phyloP scores from a whole-genome alignment of 2,329 filamentous ascomycete species.

The Ilyonectria sp. region DNA sequence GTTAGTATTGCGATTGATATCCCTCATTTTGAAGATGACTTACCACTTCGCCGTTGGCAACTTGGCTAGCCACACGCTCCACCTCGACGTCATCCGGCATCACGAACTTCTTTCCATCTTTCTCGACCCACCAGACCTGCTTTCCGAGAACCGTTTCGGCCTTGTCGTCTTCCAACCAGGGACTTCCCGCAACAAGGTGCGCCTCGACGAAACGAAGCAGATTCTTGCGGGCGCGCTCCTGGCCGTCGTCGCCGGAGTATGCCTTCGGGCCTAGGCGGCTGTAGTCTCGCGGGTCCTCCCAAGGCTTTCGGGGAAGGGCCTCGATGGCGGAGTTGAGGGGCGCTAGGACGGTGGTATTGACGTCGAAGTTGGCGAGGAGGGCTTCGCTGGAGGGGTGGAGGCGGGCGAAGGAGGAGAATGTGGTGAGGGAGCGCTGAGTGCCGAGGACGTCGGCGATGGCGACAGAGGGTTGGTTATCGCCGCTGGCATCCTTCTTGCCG shows the following conservation, averaged over 20 bases:
- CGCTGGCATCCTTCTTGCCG: slow-evolving; percentile 33
- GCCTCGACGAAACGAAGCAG: slow-evolving; percentile 86
- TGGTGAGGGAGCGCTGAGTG: slow-evolving; percentile 82
- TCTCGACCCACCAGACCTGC: slow-evolving; percentile 87
- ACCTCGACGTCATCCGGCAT: slow-evolving; percentile 88
- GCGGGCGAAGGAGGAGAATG: slow-evolving; percentile 86
- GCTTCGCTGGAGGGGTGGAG: slow-evolving; percentile 78
- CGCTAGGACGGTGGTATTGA: slow-evolving; percentile 88
- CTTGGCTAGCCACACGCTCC: slow-evolving; percentile 79
- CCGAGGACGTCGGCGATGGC: slow-evolving; percentile 89
- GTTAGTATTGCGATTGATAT: slow-evolving; percentile 20
- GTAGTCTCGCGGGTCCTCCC: slow-evolving; percentile 85
- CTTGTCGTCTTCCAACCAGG: slow-evolving; percentile 80
- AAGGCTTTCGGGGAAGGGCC: slow-evolving; percentile 85
- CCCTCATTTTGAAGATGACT: slow-evolving; percentile 43
- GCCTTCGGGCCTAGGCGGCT: slow-evolving; percentile 75
- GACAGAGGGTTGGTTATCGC: slow-evolving; percentile 63
- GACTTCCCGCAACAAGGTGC: slow-evolving; percentile 82
- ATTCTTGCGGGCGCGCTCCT: slow-evolving; percentile 83
- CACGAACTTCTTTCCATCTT: slow-evolving; percentile 77
- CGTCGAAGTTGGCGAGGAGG: slow-evolving; percentile 76
- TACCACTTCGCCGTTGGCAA: slow-evolving; percentile 88
- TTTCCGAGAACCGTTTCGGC: slow-evolving; percentile 73
- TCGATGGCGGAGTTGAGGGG: slow-evolving; percentile 89
- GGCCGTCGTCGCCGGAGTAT: slow-evolving; percentile 82